phyloP scores from a whole-genome alignment of 306 rosid species.

The Quercus agrifolia region DNA sequence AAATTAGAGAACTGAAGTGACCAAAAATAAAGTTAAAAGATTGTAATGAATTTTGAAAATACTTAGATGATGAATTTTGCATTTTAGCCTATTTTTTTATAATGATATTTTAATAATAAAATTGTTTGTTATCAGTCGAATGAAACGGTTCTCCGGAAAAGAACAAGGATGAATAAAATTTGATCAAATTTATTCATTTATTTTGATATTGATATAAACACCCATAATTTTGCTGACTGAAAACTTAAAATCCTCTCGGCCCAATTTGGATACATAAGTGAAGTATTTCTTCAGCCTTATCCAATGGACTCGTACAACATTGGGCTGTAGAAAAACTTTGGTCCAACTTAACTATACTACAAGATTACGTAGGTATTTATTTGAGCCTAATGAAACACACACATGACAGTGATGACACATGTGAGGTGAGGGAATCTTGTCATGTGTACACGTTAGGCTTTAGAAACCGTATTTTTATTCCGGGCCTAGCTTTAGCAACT shows the following conservation, averaged over 20 bases:
- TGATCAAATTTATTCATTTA: too few relatives aligned
- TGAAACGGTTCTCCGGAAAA: too few relatives aligned
- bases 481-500: background rate
- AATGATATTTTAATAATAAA: too few relatives aligned
- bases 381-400: background rate
- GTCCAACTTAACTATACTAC: background rate
- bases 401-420: too few relatives aligned
- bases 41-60: fast-evolving
- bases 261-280: background rate
- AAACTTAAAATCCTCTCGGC: too few relatives aligned
- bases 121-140: too few relatives aligned
- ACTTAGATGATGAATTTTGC: fast-evolving
- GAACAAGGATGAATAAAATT: too few relatives aligned
- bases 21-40: too few relatives aligned
- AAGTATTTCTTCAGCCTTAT: background rate
- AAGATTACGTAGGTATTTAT: background rate
- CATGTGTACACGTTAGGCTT: background rate
- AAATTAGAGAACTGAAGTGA: too few relatives aligned
- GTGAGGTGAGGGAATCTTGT: background rate
- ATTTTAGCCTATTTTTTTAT: too few relatives aligned
- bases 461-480: background rate
- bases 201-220: too few relatives aligned
- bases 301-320: background rate
- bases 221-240: too few relatives aligned
- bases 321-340: background rate